Percentiles rank a stretch among this genome's conserved stretches.
Conservation (phyloP, 352 stramenopile species). For the Globisporangium canariense region DNA sequence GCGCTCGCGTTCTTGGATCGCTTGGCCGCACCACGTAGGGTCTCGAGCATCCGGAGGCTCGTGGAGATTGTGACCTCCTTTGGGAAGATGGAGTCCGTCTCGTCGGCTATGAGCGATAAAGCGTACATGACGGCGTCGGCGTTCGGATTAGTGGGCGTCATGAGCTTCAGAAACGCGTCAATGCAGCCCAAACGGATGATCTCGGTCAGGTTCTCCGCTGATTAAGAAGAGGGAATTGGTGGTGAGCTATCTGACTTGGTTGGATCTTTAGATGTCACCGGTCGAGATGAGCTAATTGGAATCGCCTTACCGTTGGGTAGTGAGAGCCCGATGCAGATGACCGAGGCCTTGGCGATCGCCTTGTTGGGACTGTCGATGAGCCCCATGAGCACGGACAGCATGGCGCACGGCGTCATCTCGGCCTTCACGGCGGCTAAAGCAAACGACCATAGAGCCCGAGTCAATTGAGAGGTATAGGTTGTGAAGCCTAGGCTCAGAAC, state of each 20-base stretch:
- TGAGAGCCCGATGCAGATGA: constrained; percentile 52
- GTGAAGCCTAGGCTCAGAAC: neutral
- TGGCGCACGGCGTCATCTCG: constrained; percentile 24
- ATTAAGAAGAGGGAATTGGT: neutral
- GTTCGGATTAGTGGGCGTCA: constrained; percentile 40
- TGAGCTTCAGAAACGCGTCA: constrained; percentile 48
- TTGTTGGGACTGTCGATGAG: constrained; percentile 35
- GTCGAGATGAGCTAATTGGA: neutral
- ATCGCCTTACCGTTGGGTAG: constrained; percentile 46
- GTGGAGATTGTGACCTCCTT: constrained; percentile 34
- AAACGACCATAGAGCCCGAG: neutral
- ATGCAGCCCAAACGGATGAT: constrained; percentile 52
- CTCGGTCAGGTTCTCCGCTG: constrained; percentile 54
- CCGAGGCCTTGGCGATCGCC: constrained; percentile 41
- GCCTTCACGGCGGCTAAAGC: constrained; percentile 34
- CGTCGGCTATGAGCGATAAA: constrained; percentile 54
- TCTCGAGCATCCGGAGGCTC: constrained; percentile 52
- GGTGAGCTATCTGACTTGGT: neutral
- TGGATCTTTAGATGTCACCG: neutral
- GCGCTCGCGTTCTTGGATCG: constrained; percentile 46
- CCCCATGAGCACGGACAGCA: constrained; percentile 41
- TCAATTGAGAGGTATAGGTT: neutral
- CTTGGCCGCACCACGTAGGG: constrained; percentile 59
- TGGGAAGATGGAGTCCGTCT: constrained; percentile 51
- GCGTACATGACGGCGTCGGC: constrained; percentile 48